Base-by-base conservation (phyloP, 352 stramenopile species). In the Phytopythium chamaehyphon region DNA sequence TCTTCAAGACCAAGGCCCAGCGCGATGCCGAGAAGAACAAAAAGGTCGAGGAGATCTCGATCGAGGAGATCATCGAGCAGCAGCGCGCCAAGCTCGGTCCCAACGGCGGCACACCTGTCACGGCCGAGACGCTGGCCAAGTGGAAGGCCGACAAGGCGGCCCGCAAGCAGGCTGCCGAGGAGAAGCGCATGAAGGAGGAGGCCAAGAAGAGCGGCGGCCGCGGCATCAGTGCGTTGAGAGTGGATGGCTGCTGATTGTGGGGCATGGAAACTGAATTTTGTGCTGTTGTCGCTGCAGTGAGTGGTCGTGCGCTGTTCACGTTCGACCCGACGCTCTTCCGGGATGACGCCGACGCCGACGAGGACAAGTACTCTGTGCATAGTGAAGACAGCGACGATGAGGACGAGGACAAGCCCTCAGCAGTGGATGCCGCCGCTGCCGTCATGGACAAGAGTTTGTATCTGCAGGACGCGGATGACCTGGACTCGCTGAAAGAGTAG, bases 41-140 rank as follows among this genome's bases (percentile, higher is more conserved):
- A 18, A 92, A 93, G 67, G 76, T 85, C 23, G 71, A 76, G 3
- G 86, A 95, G 19, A 72, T 96, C 45, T 92, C 83, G 12, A 94
- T 94, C 43, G 82, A 95, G 52, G 87, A 96, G 64, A 95, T 95
- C 46, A 96, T 96, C 40, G 87, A 96, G 67, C 66, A 93, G 68
- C 83, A 95, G 64, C 84, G 88, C 37, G 79, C 86, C 19, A 91
- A 90, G 64, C 68, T 97, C 18, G 87, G 81, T n/a, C 76, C 83
- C n/a, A 80, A 56, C 6, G 82, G 80, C 15, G 83, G 90, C 33
- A 96, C 86, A 3, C 88, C 86, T 3, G 88, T 97, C 22, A 97
- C 87, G 28, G 83, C 83, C 11, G 88, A 96, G 54, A 64, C 87
- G 14, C 81, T 97, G 50, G 84, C 83, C 0, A 91, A 88, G 55